Base-by-base conservation (phyloP, 352 stramenopile species). In the Globisporangium solare region DNA sequence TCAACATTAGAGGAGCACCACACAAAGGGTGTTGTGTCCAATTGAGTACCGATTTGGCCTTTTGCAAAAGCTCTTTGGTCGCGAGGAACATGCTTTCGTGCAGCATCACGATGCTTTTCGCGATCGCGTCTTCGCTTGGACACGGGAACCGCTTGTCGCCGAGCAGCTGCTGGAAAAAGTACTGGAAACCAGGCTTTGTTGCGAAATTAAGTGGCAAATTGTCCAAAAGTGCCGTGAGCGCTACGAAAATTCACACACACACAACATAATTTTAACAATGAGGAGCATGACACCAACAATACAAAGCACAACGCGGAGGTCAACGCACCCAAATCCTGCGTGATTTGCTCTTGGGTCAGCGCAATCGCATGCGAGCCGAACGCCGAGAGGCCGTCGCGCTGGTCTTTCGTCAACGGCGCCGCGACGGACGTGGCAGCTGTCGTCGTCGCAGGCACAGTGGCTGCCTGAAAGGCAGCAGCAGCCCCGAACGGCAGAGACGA, bases 51-150 rank as follows among this genome's bases (percentile, higher is more conserved):
- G 68, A 82, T 37, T 83, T 83, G 14, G 80, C 64, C 22, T 68
- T 72, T 2, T 70, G 51, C 40, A 90, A 50, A 32, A 88, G 60
- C 65, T 86, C 86, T 53, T 88, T 92, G 17, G 73, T 78, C 4
- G 76, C 80, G n/a, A 86, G 52, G n/a, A 83, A 61, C 14, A 89
- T 63, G 54, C 71, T 88, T 18, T 92, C 79, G 32, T 92, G 80
- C 18, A 92, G 65, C 64, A 86, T 66, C 12, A 86, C 53, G 18
- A 88, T 74, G 43, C 68, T 86, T 56, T 90, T 90, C 5, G 61
- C 61, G 20, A 92, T 42, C 0, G 73, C 55, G 1, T 89, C 79
- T 61, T 85, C 76, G 37, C 64, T 83, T 12, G 83, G 80, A 21
- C 86, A 35, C 13, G 66, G 35, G 21, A 83, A 52, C 22, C 79